These are phyloP conservation scores for Phanerodontia chrysosporium DNA, from an alignment of 768 basidiomycete genomes.

Conservation along the genomic window DNA sequence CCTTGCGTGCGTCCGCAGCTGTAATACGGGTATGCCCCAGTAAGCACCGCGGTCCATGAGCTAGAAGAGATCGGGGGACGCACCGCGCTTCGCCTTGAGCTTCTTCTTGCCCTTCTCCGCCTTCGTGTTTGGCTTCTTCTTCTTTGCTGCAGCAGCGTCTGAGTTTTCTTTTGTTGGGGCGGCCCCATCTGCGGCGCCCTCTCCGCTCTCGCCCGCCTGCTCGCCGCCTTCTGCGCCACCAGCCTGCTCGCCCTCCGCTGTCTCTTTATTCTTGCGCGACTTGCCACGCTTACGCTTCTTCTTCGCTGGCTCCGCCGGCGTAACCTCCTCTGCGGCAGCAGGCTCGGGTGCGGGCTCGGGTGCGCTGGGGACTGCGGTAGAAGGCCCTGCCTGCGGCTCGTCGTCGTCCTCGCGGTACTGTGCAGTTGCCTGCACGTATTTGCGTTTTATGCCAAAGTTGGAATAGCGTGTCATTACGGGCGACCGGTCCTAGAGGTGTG, in stretches of 20 bases:
- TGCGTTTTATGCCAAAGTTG: constrained; percentile 70
- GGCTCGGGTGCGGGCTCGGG: neutral
- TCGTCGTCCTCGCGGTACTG: constrained; percentile 17
- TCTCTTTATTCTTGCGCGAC: constrained; percentile 34
- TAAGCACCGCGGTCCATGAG: too few relatives aligned
- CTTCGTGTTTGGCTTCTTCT: constrained; percentile 19
- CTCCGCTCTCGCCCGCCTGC: constrained; percentile 16
- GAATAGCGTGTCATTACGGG: constrained; percentile 69
- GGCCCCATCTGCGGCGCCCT: constrained; percentile 13
- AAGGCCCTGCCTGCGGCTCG: neutral
- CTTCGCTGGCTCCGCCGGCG: constrained; percentile 31
- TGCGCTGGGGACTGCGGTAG: neutral
- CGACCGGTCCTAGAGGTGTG: neutral
- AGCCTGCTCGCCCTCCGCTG: constrained; percentile 6
- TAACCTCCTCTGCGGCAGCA: neutral
- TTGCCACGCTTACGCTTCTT: constrained; percentile 59
- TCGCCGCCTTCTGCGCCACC: constrained; percentile 13
- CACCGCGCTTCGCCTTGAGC: constrained; percentile 20
- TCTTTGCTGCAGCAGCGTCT: constrained; percentile 9
- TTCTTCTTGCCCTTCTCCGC: constrained; percentile 27
- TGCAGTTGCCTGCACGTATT: constrained; percentile 64
- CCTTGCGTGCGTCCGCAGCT: constrained; percentile 25
- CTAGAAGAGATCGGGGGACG: too few relatives aligned
- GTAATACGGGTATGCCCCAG: neutral
- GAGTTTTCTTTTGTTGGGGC: too few relatives aligned